Evolutionary conservation across 108 stramenopile genomes (phyloP), one percentile per base, ranked within the genome.

Genomic region (Nannochloropsis oceanica): DNA sequence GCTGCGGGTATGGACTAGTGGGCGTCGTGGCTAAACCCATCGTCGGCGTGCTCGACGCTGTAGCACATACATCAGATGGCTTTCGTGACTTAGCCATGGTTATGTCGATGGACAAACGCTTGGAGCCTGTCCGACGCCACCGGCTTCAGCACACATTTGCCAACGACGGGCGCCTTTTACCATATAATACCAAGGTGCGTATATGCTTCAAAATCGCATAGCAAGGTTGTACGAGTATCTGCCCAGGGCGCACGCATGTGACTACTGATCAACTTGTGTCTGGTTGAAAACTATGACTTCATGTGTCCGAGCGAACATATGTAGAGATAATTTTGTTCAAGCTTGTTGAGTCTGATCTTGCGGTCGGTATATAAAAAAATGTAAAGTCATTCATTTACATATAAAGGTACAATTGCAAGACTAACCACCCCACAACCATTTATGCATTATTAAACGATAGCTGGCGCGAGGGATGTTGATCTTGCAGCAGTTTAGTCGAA

Each of bases 21-120:
- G 88, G 88, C 80, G 43, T 89, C 13, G 88, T 83, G 85, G 85
- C 88, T 27, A 88, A 89, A 82, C 89, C 89, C n/a, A 89, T 89
- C 81, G 88, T 89, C 18, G 89, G 89, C 26, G 87, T 87, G 18
- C 86, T 89, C 44, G 89, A 89, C 82, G 89, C 89, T 13, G 89
- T 89, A 13, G 86, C 89, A 1, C 89, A 89, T 83, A 87, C 89
- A 11, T 88, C 88, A 13, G 89, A 89, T 80, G 89, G 87, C 22
- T 80, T 89, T 27, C 25, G 89, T 26, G 88, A 88, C 81, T 85
- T 89, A 82, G 88, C 88, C 18, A 73, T 73, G 59, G 59, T 73
- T 7, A 73, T 73, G 22, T 73, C 59, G 8, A 73, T 73, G 59
- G 59, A 73, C 18, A 18, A n/a, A 73, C 59, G 59, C 59, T 73